Conservation (phyloP, 2,329 filamentous ascomycete species). For the Alternaria infectoria region DNA sequence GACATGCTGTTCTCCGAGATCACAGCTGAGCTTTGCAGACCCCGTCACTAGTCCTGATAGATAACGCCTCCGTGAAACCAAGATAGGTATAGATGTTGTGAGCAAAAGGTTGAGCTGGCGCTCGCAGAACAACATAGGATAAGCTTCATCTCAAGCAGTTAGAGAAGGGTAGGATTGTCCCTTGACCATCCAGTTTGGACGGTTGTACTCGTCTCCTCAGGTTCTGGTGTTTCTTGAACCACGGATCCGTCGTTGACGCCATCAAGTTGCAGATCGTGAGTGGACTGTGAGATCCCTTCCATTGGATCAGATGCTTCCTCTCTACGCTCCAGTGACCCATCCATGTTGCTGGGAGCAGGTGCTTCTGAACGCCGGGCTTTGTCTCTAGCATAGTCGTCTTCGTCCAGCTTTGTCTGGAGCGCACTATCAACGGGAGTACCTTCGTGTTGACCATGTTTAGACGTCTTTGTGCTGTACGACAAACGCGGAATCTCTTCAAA, state of each 20-base stretch:
- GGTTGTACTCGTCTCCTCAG: slow-evolving; percentile 33
- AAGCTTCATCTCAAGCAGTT: background rate
- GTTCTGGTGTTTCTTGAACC: slow-evolving; percentile 14
- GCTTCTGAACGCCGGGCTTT: background rate
- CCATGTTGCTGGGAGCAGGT: background rate
- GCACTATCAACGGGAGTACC: background rate
- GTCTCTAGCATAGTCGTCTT: background rate
- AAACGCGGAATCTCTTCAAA: slow-evolving; percentile 7
- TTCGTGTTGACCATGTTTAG: background rate
- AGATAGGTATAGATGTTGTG: background rate
- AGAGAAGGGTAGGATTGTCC: background rate
- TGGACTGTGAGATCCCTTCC: slow-evolving; percentile 12
- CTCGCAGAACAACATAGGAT: background rate
- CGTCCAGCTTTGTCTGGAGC: background rate
- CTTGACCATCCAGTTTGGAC: slow-evolving; percentile 60
- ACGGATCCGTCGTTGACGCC: background rate
- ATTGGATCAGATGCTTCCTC: slow-evolving; percentile 2
- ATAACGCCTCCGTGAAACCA: slow-evolving; percentile 10
- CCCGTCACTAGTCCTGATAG: background rate
- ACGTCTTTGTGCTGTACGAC: background rate
- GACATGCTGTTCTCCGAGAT: background rate
- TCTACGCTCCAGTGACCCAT: background rate
- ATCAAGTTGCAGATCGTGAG: slow-evolving; percentile 10
- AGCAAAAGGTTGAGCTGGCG: background rate
- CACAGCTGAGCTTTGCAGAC: background rate